These are phyloP conservation scores for Colletotrichum lentis DNA, from an alignment of 2,329 filamentous ascomycete genomes.

Conservation along the genomic window DNA sequence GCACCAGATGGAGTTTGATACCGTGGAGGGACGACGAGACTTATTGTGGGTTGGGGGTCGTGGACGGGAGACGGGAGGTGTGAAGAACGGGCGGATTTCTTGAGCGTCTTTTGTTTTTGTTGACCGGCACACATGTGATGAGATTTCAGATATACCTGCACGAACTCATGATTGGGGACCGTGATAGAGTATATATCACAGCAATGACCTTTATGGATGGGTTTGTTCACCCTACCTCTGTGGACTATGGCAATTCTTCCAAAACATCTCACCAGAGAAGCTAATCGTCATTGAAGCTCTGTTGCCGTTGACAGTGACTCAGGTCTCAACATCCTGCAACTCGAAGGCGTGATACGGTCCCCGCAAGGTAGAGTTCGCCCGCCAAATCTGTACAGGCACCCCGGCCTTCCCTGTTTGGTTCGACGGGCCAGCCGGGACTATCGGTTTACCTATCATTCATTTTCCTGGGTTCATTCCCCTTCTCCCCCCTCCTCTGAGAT, in stretches of 20 bases:
- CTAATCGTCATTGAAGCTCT: background rate
- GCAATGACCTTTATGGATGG: conserved; percentile 23
- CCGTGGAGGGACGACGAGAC: background rate
- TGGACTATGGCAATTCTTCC: background rate
- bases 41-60: background rate
- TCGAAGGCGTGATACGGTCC: conserved; percentile 11
- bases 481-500: background rate
- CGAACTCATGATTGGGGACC: conserved; percentile 28
- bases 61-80: conserved; percentile 2
- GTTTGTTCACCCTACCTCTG: background rate
- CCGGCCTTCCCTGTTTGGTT: background rate
- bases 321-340: conserved; percentile 11
- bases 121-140: conserved; percentile 29
- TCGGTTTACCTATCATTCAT: background rate
- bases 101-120: conserved; percentile 23
- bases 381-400: background rate
- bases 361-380: conserved; percentile 5
- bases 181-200: conserved; percentile 27
- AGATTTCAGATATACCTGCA: conserved; percentile 30
- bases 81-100: conserved; percentile 22
- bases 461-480: background rate
- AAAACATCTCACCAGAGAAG: background rate
- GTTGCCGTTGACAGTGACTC: conserved; percentile 2
- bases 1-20: conserved; percentile 20
- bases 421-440: background rate